Evolutionary conservation across 306 rosid species (phyloP).

Genomic region (Delonix regia): DNA sequence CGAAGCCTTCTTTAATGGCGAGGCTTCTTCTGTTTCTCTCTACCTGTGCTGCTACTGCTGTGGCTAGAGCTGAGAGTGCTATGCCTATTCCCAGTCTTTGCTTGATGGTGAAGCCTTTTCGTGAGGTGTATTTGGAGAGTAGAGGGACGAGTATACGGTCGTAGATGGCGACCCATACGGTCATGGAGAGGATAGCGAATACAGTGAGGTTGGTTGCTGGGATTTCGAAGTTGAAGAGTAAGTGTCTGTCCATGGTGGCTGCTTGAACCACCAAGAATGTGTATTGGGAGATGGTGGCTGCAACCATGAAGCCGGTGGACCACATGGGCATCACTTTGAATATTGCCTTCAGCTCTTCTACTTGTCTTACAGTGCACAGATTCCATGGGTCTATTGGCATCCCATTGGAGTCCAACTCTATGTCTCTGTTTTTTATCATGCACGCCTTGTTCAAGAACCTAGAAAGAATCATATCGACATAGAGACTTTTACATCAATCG

Average conservation of each 20-base stretch:
- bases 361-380: slow-evolving; percentile 72
- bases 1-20: slow-evolving; percentile 57
- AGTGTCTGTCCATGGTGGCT: slow-evolving; percentile 55
- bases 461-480: not conserved
- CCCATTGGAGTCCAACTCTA: slow-evolving; percentile 56
- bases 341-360: slow-evolving; percentile 76
- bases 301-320: slow-evolving; percentile 63
- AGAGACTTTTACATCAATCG: not conserved
- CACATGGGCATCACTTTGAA: slow-evolving; percentile 76
- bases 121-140: slow-evolving; percentile 47
- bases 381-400: slow-evolving; percentile 62
- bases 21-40: slow-evolving; percentile 54
- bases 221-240: slow-evolving; percentile 39
- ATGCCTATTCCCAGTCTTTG: slow-evolving; percentile 69
- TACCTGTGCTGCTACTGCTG: slow-evolving; percentile 49
- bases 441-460: slow-evolving; percentile 90
- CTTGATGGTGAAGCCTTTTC: slow-evolving; percentile 42
- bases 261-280: slow-evolving; percentile 64
- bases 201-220: slow-evolving; percentile 60
- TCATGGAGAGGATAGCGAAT: slow-evolving; percentile 55
- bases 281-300: slow-evolving; percentile 43
- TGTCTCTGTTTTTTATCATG: slow-evolving; percentile 50
- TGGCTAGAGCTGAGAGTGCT: slow-evolving; percentile 51
- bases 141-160: slow-evolving; percentile 57
- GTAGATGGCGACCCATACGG: slow-evolving; percentile 64